Percentiles rank a stretch among this genome's conserved stretches.
Conservation (phyloP, 768 basidiomycete species). For the Psilocybe subaeruginosa region DNA sequence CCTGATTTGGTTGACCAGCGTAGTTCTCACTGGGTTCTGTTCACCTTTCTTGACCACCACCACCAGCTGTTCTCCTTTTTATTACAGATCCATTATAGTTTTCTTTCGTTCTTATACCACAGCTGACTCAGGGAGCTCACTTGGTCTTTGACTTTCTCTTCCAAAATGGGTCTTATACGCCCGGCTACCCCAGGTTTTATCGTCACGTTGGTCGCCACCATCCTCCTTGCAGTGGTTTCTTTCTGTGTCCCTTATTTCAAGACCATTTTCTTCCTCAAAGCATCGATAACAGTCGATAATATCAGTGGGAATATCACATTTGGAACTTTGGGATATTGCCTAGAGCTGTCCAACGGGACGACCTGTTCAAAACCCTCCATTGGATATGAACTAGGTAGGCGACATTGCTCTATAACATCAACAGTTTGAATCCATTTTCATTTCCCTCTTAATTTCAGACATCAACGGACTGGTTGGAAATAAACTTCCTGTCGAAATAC, state of each 20-base stretch:
- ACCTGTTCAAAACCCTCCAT: conserved; percentile 82
- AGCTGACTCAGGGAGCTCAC: conserved; percentile 13
- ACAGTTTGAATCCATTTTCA: neutral
- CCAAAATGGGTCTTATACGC: conserved; percentile 63
- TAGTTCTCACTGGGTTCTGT: neutral
- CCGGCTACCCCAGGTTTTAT: conserved; percentile 92
- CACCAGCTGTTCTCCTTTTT: conserved; percentile 9
- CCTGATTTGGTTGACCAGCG: conserved; percentile 12
- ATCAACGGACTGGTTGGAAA: conserved; percentile 82
- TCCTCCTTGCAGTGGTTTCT: conserved; percentile 81
- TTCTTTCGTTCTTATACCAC: conserved; percentile 8
- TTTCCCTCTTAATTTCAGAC: conserved; percentile 47
- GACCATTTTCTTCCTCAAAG: conserved; percentile 87
- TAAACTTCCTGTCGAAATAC: conserved; percentile 67
- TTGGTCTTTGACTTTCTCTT: conserved; percentile 5
- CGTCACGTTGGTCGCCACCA: conserved; percentile 77
- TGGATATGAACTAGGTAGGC: conserved; percentile 86
- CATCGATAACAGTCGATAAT: conserved; percentile 51
- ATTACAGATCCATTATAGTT: conserved; percentile 1
- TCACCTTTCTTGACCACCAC: conserved; percentile 3
- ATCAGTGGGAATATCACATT: conserved; percentile 72
- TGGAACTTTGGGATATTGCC: conserved; percentile 90
- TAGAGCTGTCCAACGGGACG: conserved; percentile 53
- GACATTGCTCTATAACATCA: conserved; percentile 12
- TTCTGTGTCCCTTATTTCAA: conserved; percentile 93